A percentile compares a stretch with the other conserved stretches of the same genome.
Evolutionary conservation across 352 stramenopile genomes (phyloP).

Genomic region (Blastocystis hominis): DNA sequence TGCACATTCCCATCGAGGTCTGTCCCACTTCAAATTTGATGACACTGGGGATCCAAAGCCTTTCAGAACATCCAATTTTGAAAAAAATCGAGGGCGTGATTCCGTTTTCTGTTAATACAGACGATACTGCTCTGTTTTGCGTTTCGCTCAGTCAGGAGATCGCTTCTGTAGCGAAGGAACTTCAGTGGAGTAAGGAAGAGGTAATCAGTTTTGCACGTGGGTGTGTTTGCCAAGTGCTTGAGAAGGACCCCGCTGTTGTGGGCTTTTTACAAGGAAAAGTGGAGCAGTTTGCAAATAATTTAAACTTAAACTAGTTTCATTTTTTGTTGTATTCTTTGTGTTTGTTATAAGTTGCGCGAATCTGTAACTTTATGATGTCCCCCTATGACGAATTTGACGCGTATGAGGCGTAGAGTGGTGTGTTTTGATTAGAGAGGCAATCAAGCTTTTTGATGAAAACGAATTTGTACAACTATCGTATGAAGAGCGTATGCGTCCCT

Average conservation of each 20-base stretch:
- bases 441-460: neutral
- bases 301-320: neutral
- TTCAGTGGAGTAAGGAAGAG: neutral
- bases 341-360: neutral
- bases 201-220: neutral
- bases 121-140: neutral
- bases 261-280: neutral
- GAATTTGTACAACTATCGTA: neutral
- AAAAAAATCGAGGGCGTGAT: neutral
- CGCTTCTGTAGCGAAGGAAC: neutral
- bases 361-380: neutral
- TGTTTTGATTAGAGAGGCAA: neutral
- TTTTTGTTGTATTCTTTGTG: neutral
- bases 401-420: neutral
- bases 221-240: neutral
- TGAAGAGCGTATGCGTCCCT: neutral
- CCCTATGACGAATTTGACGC: neutral
- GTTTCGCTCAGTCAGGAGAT: neutral
- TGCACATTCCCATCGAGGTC: slow-evolving; percentile 1
- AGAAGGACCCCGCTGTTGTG: neutral
- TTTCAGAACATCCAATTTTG: neutral
- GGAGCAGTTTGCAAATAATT: neutral
- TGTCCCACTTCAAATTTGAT: slow-evolving; percentile 39
- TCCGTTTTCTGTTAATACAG: slow-evolving; percentile 15
- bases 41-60: neutral